Conservation (phyloP, 352 stramenopile genomes). For the Aphanomyces cochlioides region DNA sequence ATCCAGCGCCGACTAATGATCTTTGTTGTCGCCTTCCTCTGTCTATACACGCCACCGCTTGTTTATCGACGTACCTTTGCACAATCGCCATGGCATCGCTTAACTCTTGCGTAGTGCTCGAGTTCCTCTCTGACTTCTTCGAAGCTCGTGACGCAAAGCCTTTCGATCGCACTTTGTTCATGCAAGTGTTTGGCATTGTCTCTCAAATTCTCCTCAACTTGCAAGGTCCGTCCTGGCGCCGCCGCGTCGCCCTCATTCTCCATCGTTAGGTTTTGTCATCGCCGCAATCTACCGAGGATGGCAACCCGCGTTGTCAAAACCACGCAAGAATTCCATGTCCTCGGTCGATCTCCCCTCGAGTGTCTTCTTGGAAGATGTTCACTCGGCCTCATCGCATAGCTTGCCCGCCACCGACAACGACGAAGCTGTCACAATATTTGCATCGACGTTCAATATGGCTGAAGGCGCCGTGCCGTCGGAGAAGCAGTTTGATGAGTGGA, state of each 20-base stretch:
- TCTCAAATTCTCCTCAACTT: neutral
- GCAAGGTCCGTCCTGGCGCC: neutral
- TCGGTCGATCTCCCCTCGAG: neutral
- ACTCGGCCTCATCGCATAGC: constrained; percentile 39
- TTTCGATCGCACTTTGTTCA: too few species aligned
- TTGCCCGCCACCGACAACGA: constrained; percentile 45
- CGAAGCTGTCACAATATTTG: constrained; percentile 22
- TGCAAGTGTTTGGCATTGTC: neutral
- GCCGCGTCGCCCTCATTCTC: neutral
- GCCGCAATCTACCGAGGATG: constrained; percentile 30
- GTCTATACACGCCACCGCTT: constrained; percentile 11
- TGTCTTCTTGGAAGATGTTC: constrained; percentile 14
- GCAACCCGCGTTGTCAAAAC: neutral
- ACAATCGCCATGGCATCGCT: neutral
- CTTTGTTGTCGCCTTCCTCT: constrained; percentile 15
- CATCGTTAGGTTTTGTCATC: constrained; percentile 29
- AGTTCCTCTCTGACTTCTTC: neutral
- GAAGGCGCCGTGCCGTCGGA: constrained; percentile 17
- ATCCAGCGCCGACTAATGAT: constrained; percentile 23
- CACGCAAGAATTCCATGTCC: neutral
- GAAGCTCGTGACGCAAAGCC: too few species aligned
- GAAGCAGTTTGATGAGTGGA: constrained; percentile 53
- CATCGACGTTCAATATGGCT: constrained; percentile 26
- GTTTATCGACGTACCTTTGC: constrained; percentile 9
- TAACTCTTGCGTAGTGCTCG: neutral